Evolutionary conservation across 352 stramenopile species (phyloP), one percentile per base, ranked within the genome.

Genomic region (Phytophthora foliorum): DNA sequence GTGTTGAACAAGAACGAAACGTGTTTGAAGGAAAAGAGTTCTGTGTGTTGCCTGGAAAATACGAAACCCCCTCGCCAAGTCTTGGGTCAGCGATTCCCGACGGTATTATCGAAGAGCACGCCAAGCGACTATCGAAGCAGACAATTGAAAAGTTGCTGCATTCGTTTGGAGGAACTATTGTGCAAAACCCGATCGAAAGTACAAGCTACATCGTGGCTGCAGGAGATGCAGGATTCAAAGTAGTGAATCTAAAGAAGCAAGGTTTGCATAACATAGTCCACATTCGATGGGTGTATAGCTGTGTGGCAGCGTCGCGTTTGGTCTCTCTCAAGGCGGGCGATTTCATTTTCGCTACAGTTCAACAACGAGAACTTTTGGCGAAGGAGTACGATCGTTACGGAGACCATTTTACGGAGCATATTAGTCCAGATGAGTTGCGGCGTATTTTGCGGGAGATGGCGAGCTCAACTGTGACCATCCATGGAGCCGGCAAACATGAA

Each of bases 1-100:
- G 68, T 6, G 66, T 96, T 34, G 69, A 85, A 17, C 58, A 81
- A 52, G 72, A 87, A 32, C 79, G 78, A 13, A 76, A 90, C 39
- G 72, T 94, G 38, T 93, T 96, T 45, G 70, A 85, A 56, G 77
- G 66, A 25, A 82, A 86, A 22, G 82, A 93, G 63, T 93, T 93
- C 34, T 96, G 86, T 46, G 84, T 96, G 8, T 38, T 96, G 14
- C 89, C 89, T 31, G 89, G 88, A 14, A 94, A 91, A 68, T 94
- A 93, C 51, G 68, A 75, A 34, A 60, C 24, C n/a, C 72, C 60
- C 0, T 51, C 62, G 4, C 16, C 44, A 7, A 54, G 57, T 32
- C 10, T 81, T 17, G 22, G 31, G 16, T 69, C 50, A 3, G 34
- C 27, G 9, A 68, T 87, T 45, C 78, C 82, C 11, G 70, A 68